Percentiles rank a stretch among this genome's conserved stretches.
phyloP scores from a whole-genome alignment of 441 rosid species.

The Erodium texanum region DNA sequence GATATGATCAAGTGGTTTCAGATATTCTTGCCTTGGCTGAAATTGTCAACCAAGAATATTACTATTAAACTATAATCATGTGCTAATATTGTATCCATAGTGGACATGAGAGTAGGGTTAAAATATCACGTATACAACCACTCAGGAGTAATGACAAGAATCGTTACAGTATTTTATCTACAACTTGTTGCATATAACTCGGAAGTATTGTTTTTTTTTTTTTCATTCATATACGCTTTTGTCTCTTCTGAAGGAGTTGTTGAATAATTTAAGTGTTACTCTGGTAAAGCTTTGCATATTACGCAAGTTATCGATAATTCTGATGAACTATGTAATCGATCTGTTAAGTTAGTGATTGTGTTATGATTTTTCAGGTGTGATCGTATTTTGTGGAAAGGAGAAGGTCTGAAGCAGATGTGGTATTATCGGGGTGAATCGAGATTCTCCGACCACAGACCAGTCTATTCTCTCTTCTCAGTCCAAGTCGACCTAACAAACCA shows the following conservation, averaged over 20 bases:
- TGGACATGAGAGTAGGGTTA: background rate
- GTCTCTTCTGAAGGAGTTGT: background rate
- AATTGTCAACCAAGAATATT: background rate
- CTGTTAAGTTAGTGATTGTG: background rate
- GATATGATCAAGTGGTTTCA: background rate
- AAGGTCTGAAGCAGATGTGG: conserved; percentile 50
- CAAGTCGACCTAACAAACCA: conserved; percentile 26
- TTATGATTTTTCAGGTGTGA: conserved; percentile 48
- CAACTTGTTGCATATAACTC: background rate
- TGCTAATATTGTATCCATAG: background rate
- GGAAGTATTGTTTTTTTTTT: no score
- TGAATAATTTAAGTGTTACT: background rate
- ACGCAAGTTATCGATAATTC: no score
- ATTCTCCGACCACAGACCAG: conserved; percentile 72
- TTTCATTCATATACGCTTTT: background rate
- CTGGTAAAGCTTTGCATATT: no score
- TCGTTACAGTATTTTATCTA: background rate
- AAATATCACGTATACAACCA: background rate
- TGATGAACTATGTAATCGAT: no score
- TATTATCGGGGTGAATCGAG: conserved; percentile 59
- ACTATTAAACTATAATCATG: background rate
- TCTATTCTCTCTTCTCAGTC: conserved; percentile 50
- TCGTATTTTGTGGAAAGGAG: conserved; percentile 66
- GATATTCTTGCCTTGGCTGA: background rate
- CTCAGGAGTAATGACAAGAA: background rate